Percentiles rank a stretch among this genome's conserved stretches.
Conservation (phyloP, 2,329 filamentous ascomycete genomes). For the Paraphaeosphaeria sporulosa region DNA sequence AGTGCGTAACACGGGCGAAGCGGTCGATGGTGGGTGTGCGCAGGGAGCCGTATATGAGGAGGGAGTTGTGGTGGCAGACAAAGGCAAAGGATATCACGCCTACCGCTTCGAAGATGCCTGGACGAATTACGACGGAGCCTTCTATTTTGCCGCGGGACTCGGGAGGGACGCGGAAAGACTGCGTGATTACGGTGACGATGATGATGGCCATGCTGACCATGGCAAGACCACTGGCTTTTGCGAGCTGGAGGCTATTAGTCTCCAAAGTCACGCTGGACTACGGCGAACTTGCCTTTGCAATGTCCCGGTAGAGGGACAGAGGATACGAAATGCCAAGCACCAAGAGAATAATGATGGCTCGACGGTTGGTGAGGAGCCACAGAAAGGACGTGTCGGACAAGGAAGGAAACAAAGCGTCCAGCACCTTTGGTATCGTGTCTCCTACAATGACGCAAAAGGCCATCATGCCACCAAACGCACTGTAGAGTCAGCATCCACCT, state of each 20-base stretch:
- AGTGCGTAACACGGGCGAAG: slow-evolving; percentile 92
- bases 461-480: slow-evolving; percentile 96
- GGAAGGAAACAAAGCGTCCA: slow-evolving; percentile 81
- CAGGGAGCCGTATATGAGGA: slow-evolving; percentile 95
- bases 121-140: slow-evolving; percentile 77
- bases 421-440: slow-evolving; percentile 91
- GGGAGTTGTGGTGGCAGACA: slow-evolving; percentile 89
- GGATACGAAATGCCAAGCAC: slow-evolving; percentile 87
- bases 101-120: slow-evolving; percentile 92
- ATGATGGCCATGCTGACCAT: slow-evolving; percentile 94
- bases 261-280: slow-evolving; percentile 16
- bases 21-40: slow-evolving; percentile 94
- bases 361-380: slow-evolving; percentile 81
- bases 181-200: slow-evolving; percentile 83
- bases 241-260: slow-evolving; percentile 68
- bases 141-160: slow-evolving; percentile 76
- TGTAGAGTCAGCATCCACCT: slow-evolving; percentile 38
- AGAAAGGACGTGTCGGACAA: slow-evolving; percentile 76
- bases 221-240: slow-evolving; percentile 93
- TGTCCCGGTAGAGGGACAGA: slow-evolving; percentile 91
- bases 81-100: slow-evolving; percentile 95
- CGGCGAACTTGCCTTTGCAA: slow-evolving; percentile 72
- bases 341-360: slow-evolving; percentile 87
- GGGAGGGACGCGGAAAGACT: slow-evolving; percentile 76
- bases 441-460: slow-evolving; percentile 98